Evolutionary conservation across 2,329 filamentous ascomycete genomes (phyloP).

Genomic region (Neofusicoccum ribis): DNA sequence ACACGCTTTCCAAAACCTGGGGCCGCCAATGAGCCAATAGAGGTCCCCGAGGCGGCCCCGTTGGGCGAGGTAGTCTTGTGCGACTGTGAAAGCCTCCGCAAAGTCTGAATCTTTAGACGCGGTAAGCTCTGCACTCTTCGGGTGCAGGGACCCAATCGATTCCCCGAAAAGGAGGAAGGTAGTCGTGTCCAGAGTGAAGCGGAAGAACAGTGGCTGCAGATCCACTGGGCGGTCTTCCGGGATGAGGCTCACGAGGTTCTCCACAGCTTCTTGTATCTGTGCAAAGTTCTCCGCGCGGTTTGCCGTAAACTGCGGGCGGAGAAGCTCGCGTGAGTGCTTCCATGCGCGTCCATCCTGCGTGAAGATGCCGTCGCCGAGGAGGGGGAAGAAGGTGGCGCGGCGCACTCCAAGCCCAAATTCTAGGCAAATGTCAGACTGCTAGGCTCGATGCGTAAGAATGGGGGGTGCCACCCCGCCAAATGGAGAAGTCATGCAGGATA

Average conservation of each 20-base stretch:
- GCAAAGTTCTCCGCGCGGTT: not conserved
- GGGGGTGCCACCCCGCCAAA: too few relatives aligned
- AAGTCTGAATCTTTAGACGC: slow-evolving; percentile 25
- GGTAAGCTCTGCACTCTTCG: not conserved
- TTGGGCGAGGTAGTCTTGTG: slow-evolving; percentile 29
- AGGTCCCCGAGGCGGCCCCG: slow-evolving; percentile 27
- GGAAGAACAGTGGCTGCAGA: slow-evolving; percentile 64
- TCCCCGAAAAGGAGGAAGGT: slow-evolving; percentile 69
- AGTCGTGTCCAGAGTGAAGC: slow-evolving; percentile 65
- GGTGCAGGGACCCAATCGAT: slow-evolving; percentile 26
- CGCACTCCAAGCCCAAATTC: not conserved
- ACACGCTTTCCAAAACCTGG: slow-evolving; percentile 28
- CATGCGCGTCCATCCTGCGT: slow-evolving; percentile 6
- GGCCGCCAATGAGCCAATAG: slow-evolving; percentile 47
- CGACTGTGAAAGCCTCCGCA: slow-evolving; percentile 30
- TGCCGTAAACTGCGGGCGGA: not conserved
- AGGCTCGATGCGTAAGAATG: too few relatives aligned
- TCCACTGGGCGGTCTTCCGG: slow-evolving; percentile 43
- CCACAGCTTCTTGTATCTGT: slow-evolving; percentile 23
- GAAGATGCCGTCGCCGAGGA: slow-evolving; percentile 24
- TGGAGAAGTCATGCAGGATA: too few relatives aligned
- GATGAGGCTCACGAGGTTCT: slow-evolving; percentile 10
- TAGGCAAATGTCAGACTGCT: not conserved
- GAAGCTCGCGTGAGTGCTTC: slow-evolving; percentile 7
- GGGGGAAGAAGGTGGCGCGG: slow-evolving; percentile 1